Percentiles rank a stretch among this genome's conserved stretches.
Conservation (phyloP, 1,284 basidiomycete genomes). For the Ustilago bromivora region DNA sequence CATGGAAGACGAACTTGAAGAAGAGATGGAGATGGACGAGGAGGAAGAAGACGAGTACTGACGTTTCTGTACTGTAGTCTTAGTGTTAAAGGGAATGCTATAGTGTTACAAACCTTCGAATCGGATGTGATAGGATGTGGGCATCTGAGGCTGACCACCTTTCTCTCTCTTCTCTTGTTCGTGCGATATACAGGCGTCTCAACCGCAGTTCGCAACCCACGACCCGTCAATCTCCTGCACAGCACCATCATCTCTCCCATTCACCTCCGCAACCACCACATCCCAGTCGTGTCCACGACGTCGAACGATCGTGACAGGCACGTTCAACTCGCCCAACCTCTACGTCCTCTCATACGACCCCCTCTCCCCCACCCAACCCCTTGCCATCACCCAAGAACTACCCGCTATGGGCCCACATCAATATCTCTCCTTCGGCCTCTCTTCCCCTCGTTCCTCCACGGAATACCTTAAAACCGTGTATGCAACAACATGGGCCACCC, state of each 20-base stretch:
- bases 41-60: slow-evolving; percentile 35
- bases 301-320: slow-evolving; percentile 54
- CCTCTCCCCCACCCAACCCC: slow-evolving; percentile 10
- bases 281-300: slow-evolving; percentile 28
- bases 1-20: slow-evolving; percentile 29
- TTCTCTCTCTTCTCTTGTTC: not conserved
- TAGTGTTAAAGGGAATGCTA: not conserved
- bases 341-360: slow-evolving; percentile 56
- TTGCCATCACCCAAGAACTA: slow-evolving; percentile 32
- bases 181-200: slow-evolving; percentile 1
- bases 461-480: slow-evolving; percentile 41
- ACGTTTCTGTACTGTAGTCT: not conserved
- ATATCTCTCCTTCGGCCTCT: slow-evolving; percentile 49
- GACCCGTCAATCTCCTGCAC: slow-evolving; percentile 21
- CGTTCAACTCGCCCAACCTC: slow-evolving; percentile 58
- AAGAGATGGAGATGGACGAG: slow-evolving; percentile 18
- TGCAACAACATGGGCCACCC: slow-evolving; percentile 60
- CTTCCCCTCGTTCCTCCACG: not conserved
- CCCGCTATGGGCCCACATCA: slow-evolving; percentile 55
- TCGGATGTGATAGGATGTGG: not conserved
- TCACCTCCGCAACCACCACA: not conserved
- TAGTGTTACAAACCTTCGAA: not conserved
- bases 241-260: not conserved
- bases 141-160: not conserved
- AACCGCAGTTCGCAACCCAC: not conserved